phyloP scores from a whole-genome alignment of 1,284 basidiomycete species.

The Apiotrichum porosum region DNA sequence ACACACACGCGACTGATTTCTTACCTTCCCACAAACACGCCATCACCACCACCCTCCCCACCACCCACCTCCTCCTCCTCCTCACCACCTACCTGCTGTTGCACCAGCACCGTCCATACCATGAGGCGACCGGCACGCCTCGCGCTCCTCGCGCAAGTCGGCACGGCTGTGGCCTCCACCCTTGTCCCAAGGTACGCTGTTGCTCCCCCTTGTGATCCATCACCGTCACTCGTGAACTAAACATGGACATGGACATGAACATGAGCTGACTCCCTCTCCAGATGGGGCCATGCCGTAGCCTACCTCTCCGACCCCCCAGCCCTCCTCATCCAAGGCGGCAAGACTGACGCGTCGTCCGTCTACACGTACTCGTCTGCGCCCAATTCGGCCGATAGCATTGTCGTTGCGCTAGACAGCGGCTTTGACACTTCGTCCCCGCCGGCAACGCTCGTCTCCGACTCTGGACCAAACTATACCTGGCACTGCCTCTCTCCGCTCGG shows the following conservation, averaged over 20 bases:
- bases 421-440: constrained; percentile 63
- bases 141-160: neutral
- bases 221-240: too few relatives aligned
- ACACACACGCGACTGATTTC: constrained; percentile 2
- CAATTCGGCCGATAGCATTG: constrained; percentile 63
- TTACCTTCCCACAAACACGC: neutral
- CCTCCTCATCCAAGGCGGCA: constrained; percentile 71
- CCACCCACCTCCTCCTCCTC: neutral
- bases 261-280: constrained; percentile 34
- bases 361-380: constrained; percentile 70
- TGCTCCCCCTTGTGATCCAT: neutral
- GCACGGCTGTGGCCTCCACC: neutral
- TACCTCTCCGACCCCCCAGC: constrained; percentile 55
- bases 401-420: constrained; percentile 59
- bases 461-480: constrained; percentile 65
- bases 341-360: constrained; percentile 62
- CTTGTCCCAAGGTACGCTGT: constrained; percentile 1
- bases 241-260: too few relatives aligned
- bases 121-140: neutral
- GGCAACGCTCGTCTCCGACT: constrained; percentile 40
- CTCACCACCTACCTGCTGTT: neutral
- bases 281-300: constrained; percentile 74
- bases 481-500: constrained; percentile 67
- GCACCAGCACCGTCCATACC: too few relatives aligned
- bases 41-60: neutral